Percentiles rank a stretch among this genome's conserved stretches.
Evolutionary conservation across 2,329 filamentous ascomycete genomes (phyloP).

Genomic region (Huntiella omanensis): DNA sequence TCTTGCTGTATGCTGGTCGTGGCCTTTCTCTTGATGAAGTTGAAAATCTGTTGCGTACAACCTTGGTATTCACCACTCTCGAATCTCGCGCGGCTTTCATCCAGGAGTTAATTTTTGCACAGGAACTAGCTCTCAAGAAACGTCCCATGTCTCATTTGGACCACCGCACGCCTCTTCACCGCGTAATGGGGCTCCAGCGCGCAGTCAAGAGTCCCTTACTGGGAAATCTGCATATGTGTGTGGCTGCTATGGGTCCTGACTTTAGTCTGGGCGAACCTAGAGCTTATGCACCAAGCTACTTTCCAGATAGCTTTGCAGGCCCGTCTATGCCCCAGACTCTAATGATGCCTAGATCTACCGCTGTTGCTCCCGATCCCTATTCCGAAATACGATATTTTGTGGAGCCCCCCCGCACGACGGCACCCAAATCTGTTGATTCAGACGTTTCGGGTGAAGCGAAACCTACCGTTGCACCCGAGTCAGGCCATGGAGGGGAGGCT

Average conservation of each 20-base stretch:
- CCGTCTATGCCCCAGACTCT: no score
- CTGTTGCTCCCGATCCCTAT: no score
- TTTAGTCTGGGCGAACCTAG: no score
- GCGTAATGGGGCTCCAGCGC: neutral
- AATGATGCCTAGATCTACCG: no score
- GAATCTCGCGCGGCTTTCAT: neutral
- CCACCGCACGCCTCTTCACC: neutral
- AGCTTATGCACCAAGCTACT: no score
- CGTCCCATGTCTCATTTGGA: neutral
- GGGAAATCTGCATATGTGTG: neutral
- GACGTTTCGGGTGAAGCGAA: no score
- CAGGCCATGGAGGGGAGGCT: no score
- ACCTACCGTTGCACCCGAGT: no score
- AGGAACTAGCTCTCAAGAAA: neutral
- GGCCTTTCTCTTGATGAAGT: neutral
- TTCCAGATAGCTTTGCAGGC: no score
- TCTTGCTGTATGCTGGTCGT: conserved; percentile 1
- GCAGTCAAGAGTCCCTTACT: neutral
- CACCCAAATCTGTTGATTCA: no score
- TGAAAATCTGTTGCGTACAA: neutral
- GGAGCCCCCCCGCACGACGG: no score
- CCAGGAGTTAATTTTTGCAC: neutral
- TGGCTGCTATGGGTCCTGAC: neutral
- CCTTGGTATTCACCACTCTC: neutral
- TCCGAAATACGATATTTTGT: no score